Percentiles rank a stretch among this genome's conserved stretches.
Conservation (phyloP, 2,329 filamentous ascomycete species). For the Emergomyces pasteurianus region DNA sequence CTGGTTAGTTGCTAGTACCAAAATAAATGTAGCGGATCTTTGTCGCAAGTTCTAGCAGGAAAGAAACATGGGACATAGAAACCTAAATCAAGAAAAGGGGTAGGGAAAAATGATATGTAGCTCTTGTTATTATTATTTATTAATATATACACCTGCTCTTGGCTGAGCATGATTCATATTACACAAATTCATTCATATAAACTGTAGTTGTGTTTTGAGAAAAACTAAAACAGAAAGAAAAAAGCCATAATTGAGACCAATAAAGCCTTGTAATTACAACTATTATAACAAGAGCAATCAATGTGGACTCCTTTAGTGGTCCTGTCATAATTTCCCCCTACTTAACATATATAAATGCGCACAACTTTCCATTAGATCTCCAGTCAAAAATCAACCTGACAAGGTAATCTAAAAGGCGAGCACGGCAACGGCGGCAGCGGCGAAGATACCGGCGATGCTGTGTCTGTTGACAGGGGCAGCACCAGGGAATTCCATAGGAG, state of each 20-base stretch:
- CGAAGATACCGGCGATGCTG: slow-evolving; percentile 10
- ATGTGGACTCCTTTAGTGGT: neutral
- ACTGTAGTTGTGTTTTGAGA: no score
- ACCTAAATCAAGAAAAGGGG: neutral
- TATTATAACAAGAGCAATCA: neutral
- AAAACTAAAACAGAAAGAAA: neutral
- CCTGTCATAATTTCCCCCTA: neutral
- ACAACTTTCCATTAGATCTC: neutral
- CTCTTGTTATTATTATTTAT: neutral
- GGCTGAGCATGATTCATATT: neutral
- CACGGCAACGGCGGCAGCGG: slow-evolving; percentile 10
- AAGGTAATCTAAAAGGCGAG: slow-evolving; percentile 10
- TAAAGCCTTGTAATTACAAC: neutral
- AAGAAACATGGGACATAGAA: no score
- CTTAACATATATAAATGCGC: neutral
- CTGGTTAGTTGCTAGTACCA: no score
- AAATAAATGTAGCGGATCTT: no score
- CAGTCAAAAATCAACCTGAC: neutral
- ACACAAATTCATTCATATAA: neutral
- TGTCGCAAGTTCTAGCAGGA: no score
- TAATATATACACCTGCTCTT: neutral
- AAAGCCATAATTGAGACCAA: neutral
- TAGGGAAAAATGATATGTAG: neutral
- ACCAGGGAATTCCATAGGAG: slow-evolving; percentile 7
- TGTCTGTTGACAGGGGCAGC: slow-evolving; percentile 9